Evolutionary conservation across 495 filamentous ascomycete genomes (phyloP).

Genomic region (Clohesyomyces aquaticus): DNA sequence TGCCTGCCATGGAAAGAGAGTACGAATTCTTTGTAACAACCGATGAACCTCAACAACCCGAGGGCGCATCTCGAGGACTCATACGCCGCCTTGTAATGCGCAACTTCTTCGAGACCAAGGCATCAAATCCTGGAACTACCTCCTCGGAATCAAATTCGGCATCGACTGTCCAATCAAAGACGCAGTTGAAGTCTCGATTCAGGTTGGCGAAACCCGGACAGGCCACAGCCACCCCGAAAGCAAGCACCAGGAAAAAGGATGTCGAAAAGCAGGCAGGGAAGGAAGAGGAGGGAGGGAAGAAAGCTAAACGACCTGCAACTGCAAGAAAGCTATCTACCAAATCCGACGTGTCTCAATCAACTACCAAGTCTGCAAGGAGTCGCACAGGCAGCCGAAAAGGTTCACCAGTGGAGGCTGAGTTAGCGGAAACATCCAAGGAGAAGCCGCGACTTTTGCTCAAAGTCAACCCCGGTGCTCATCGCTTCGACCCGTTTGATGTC

Average conservation of each 20-base stretch:
- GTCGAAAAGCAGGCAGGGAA: neutral
- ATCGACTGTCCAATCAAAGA: slow-evolving; percentile 28
- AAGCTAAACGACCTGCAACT: neutral
- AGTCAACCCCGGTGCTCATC: slow-evolving; percentile 28
- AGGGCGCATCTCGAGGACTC: slow-evolving; percentile 21
- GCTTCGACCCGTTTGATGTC: slow-evolving; percentile 34
- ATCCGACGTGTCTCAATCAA: neutral
- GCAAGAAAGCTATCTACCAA: neutral
- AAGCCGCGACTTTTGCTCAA: slow-evolving; percentile 4
- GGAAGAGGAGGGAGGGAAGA: slow-evolving; percentile 7
- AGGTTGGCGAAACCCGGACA: slow-evolving; percentile 25
- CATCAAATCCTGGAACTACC: slow-evolving; percentile 4
- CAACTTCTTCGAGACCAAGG: slow-evolving; percentile 36
- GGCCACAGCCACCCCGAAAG: neutral
- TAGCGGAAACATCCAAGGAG: neutral
- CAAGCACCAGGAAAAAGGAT: neutral
- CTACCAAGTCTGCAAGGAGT: neutral
- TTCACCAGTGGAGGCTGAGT: neutral
- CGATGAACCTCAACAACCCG: slow-evolving; percentile 26
- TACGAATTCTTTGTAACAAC: slow-evolving; percentile 39
- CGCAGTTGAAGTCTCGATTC: slow-evolving; percentile 29
- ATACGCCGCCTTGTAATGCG: slow-evolving; percentile 38
- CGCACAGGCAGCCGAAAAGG: slow-evolving; percentile 5
- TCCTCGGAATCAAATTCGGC: slow-evolving; percentile 19
- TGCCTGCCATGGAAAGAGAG: slow-evolving; percentile 18